A percentile compares a stretch with the other conserved stretches of the same genome.
Evolutionary conservation across 2,329 filamentous ascomycete species (phyloP).

Genomic region (Taxawa tesnikishii): DNA sequence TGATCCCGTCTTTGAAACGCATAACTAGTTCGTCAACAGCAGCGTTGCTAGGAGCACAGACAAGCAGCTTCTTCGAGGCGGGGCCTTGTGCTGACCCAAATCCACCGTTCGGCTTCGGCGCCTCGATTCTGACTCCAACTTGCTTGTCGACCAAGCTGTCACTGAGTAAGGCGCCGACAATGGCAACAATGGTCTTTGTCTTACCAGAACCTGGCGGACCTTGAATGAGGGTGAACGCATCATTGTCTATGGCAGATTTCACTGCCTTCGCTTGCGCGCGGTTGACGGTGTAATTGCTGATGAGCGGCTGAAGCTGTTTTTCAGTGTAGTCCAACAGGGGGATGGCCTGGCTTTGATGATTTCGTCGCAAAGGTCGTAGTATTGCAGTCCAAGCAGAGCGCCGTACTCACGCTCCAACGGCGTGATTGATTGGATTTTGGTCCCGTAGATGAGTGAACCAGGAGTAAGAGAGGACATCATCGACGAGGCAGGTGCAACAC

Average conservation of each 20-base stretch:
- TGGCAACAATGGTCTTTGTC: conserved; percentile 94
- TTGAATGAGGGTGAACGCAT: conserved; percentile 93
- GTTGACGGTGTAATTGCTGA: conserved; percentile 74
- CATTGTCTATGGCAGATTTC: conserved; percentile 83
- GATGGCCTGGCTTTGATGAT: conserved; percentile 83
- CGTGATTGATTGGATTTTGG: conserved; percentile 85
- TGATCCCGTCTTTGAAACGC: conserved; percentile 78
- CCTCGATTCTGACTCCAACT: conserved; percentile 19
- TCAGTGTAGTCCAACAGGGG: conserved; percentile 73
- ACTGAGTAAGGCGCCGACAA: conserved; percentile 77
- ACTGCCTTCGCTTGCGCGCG: conserved; percentile 83
- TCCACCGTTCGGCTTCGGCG: conserved; percentile 21
- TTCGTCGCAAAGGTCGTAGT: conserved; percentile 92
- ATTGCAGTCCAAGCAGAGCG: conserved; percentile 78
- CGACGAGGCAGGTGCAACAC: conserved; percentile 48
- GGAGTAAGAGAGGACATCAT: conserved; percentile 43
- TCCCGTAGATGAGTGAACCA: conserved; percentile 56
- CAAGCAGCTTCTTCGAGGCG: conserved; percentile 70
- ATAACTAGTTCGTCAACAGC: conserved; percentile 94
- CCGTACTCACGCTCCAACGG: conserved; percentile 94
- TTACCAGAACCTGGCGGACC: conserved; percentile 94
- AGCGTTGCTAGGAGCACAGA: conserved; percentile 97
- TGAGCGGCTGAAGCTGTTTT: conserved; percentile 55
- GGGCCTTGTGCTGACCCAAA: conserved; percentile 14
- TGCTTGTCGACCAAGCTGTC: conserved; percentile 36